phyloP scores from a whole-genome alignment of 345 rosid species.

The Moricandia moricandioides region DNA sequence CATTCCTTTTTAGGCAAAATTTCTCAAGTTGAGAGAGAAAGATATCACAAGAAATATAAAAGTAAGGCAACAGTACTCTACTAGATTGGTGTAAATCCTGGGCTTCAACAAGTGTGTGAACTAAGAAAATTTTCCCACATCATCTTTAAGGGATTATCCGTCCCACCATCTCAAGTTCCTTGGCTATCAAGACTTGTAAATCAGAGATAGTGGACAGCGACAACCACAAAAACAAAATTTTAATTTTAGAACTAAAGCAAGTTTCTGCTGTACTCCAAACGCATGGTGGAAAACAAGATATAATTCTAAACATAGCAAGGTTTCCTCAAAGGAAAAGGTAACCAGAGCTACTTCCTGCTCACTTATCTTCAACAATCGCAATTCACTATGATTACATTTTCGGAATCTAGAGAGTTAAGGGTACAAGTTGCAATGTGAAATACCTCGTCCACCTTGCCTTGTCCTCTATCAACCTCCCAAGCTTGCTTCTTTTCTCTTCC shows the following conservation, averaged over 20 bases:
- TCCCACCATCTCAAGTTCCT: constrained; percentile 33
- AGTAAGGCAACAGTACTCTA: constrained; percentile 27
- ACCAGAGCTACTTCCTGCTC: constrained; percentile 15
- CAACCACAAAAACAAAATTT: constrained; percentile 12
- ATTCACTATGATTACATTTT: constrained; percentile 8
- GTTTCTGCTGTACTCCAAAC: background rate
- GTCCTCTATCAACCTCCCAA: constrained; percentile 81
- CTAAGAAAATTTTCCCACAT: constrained; percentile 27
- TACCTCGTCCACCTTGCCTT: constrained; percentile 95
- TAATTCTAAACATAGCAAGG: background rate
- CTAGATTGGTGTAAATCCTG: constrained; percentile 30
- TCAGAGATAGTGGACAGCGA: constrained; percentile 28
- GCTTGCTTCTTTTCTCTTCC: constrained; percentile 84
- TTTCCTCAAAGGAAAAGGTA: constrained; percentile 6
- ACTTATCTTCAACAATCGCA: constrained; percentile 8
- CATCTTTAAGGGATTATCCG: constrained; percentile 30
- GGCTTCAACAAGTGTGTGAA: constrained; percentile 35
- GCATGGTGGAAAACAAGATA: constrained; percentile 15
- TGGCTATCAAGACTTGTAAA: constrained; percentile 22
- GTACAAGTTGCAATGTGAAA: constrained; percentile 18
- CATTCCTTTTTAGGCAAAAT: constrained; percentile 4
- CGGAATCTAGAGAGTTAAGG: constrained; percentile 4
- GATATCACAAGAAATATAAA: constrained; percentile 13
- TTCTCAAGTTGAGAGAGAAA: constrained; percentile 20
- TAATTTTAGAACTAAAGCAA: background rate